Base-by-base conservation (phyloP, 2,329 filamentous ascomycete genomes). In the Ophiostoma tasmaniense region DNA sequence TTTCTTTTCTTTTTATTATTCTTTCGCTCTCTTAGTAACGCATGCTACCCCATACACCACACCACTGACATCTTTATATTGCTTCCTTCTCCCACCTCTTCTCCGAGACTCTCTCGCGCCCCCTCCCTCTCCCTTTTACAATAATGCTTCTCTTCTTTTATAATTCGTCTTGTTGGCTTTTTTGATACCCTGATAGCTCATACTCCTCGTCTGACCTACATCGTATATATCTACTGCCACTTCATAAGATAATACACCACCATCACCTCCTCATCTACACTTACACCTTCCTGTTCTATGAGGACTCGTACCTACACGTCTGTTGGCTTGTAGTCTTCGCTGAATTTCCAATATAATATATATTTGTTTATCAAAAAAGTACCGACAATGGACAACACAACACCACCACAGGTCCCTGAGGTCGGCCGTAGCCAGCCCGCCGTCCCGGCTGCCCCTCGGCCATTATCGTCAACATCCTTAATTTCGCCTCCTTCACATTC, bases 51-150 rank as follows among this genome's bases (percentile, higher is more conserved):
- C 55, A 33, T n/a, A n/a, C n/a, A n/a, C n/a, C n/a, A n/a, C n/a
- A n/a, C n/a, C n/a, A n/a, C n/a, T n/a, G n/a, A n/a, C n/a, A n/a
- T n/a, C 67, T 69, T 69, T 69, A 69, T 69, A 69, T 69, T 66
- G 55, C 68, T 67, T 69, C 65, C 55, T 55, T 52, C 61, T 69
- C 65, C 68, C 68, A 69, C 68, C 65, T 64, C 50, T 37, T 66
- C 52, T 66, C 37, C 20, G 42, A 45, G 42, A 30, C 61, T 35
- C 64, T 61, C 45, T 64, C 22, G 28, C 67, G 28, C 67, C 22
- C 67, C 64, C 50, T 25, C 22, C 45, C 64, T 35, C 30, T 59
- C 45, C 39, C 25, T 66, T 62, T 30, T 25, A 3, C 5, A 61
- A 61, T 61, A 61, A 61, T 61, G 55, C 62, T 50, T 52, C 33